A percentile compares a stretch with the other conserved stretches of the same genome.
Evolutionary conservation across 2,329 filamentous ascomycete species (phyloP).

Genomic region (Nothophaeocryptopus gaeumannii): DNA sequence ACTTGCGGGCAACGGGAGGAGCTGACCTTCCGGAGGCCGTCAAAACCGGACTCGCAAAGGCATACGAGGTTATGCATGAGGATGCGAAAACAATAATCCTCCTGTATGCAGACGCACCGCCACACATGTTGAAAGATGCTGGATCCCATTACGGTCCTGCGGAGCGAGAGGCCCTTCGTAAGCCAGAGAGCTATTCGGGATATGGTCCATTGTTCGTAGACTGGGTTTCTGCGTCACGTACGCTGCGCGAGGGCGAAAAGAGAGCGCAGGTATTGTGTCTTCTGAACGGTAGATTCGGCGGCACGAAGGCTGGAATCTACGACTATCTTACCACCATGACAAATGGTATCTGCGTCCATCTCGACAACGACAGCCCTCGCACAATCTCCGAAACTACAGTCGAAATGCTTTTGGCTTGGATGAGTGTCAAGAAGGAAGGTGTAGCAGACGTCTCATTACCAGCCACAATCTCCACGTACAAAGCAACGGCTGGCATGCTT

Average conservation of each 20-base stretch:
- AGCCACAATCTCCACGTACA: slow-evolving; percentile 5
- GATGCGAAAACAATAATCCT: slow-evolving; percentile 15
- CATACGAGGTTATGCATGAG: slow-evolving; percentile 13
- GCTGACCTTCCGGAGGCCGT: slow-evolving; percentile 13
- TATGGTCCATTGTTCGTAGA: slow-evolving; percentile 12
- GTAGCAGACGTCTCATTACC: not conserved
- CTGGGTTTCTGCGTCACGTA: slow-evolving; percentile 10
- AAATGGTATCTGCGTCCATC: slow-evolving; percentile 7
- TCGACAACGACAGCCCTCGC: not conserved
- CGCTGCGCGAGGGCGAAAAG: slow-evolving; percentile 9
- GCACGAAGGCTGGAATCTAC: slow-evolving; percentile 4
- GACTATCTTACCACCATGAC: slow-evolving; percentile 11
- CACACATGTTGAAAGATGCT: slow-evolving; percentile 5
- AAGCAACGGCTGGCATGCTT: not conserved
- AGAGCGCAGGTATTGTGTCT: slow-evolving; percentile 13
- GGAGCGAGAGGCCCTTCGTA: slow-evolving; percentile 8
- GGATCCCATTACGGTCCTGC: not conserved
- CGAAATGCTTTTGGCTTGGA: slow-evolving; percentile 16
- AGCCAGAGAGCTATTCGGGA: slow-evolving; percentile 10
- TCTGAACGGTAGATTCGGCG: not conserved
- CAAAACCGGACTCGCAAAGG: slow-evolving; percentile 17
- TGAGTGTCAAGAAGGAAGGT: slow-evolving; percentile 14
- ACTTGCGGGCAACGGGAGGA: slow-evolving; percentile 2
- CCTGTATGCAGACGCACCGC: slow-evolving; percentile 15
- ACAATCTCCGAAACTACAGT: slow-evolving; percentile 16